Percentiles rank a stretch among this genome's conserved stretches.
phyloP scores from a whole-genome alignment of 2,329 filamentous ascomycete species.

The Claviceps sp. region DNA sequence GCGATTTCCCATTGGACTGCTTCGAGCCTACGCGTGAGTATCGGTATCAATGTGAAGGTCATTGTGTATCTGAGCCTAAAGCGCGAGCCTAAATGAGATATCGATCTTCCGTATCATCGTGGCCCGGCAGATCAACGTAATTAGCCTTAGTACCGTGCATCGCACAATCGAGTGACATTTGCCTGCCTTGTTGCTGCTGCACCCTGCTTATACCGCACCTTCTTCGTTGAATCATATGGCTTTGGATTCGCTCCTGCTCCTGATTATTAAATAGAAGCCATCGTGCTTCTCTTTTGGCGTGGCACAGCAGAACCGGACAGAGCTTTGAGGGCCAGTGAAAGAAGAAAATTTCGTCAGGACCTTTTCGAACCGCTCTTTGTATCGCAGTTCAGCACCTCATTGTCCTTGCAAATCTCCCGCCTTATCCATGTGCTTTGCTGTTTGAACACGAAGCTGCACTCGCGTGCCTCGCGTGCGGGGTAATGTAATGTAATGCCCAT shows the following conservation, averaged over 20 bases:
- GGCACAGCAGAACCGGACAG: background rate
- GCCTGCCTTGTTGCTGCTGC: background rate
- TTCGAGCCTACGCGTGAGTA: background rate
- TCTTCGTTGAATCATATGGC: background rate
- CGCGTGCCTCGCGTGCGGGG: background rate
- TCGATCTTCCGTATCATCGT: background rate
- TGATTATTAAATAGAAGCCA: background rate
- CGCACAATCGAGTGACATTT: background rate
- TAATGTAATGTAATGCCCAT: background rate
- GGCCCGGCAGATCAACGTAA: background rate
- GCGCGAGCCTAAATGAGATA: background rate
- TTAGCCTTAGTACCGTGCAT: background rate
- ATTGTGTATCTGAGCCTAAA: background rate
- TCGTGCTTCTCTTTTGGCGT: background rate
- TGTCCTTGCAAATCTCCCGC: background rate
- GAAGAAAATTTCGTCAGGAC: background rate
- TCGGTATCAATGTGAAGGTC: background rate
- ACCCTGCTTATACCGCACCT: background rate
- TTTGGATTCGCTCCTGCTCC: background rate
- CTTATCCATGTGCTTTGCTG: background rate
- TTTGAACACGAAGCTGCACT: background rate
- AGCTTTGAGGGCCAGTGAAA: background rate
- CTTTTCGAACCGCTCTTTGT: background rate
- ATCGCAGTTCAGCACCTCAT: background rate
- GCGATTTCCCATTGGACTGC: background rate